Conservation (phyloP, 257 asterid species). For the Nicotiana obtusifolia region DNA sequence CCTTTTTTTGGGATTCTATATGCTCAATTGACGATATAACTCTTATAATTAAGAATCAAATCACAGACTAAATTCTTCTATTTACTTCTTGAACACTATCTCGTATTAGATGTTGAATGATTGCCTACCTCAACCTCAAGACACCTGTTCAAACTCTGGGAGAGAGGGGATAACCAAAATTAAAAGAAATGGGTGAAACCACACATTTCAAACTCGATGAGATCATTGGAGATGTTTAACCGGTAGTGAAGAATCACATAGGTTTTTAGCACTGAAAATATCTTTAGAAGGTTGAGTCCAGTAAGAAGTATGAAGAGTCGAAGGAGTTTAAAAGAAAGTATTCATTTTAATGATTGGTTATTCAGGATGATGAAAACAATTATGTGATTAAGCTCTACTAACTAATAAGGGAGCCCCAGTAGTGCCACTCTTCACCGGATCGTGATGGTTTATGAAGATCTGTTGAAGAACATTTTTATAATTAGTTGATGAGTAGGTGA, state of each 20-base stretch:
- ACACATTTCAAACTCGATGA: background rate
- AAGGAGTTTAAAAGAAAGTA: background rate
- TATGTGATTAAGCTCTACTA: background rate
- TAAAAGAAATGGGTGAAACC: background rate
- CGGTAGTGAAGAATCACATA: background rate
- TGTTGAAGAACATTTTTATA: background rate
- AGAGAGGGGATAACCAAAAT: no score
- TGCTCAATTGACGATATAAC: background rate
- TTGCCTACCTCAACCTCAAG: background rate
- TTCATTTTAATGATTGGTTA: background rate
- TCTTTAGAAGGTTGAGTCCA: background rate
- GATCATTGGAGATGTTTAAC: background rate
- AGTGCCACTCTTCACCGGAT: background rate
- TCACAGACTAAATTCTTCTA: background rate
- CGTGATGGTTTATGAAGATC: background rate
- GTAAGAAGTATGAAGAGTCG: background rate
- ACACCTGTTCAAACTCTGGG: background rate
- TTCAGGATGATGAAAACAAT: background rate
- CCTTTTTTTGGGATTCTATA: background rate
- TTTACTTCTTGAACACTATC: background rate
- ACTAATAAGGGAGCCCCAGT: background rate
- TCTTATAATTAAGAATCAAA: background rate
- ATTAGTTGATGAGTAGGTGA: background rate
- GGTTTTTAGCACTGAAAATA: background rate
- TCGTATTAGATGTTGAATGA: background rate